Evolutionary conservation across 257 asterid genomes (phyloP).

Genomic region (Forsythia suspensa): DNA sequence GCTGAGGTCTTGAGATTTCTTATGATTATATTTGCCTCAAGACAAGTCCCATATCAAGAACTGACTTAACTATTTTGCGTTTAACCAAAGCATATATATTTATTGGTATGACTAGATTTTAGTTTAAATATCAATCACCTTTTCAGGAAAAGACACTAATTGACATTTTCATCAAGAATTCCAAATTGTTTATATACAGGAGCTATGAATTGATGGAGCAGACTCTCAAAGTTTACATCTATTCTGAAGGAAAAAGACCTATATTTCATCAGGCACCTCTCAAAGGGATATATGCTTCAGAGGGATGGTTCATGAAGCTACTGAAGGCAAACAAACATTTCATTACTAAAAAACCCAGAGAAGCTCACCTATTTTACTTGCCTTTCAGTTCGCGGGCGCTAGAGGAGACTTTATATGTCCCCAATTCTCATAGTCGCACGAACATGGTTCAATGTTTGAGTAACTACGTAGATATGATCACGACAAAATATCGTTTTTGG

Average conservation of each 20-base stretch:
- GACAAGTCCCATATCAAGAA: not conserved
- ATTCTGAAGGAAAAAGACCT: constrained; percentile 72
- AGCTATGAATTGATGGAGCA: constrained; percentile 88
- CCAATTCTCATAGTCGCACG: constrained; percentile 49
- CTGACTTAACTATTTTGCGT: not conserved
- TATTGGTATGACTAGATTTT: not conserved
- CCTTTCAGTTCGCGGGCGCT: constrained; percentile 70
- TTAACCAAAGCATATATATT: not conserved
- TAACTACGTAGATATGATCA: constrained; percentile 43
- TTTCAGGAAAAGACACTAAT: not conserved
- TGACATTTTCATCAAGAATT: constrained; percentile 11
- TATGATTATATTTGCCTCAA: not conserved
- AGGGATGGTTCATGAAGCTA: constrained; percentile 90
- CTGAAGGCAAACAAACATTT: constrained; percentile 54
- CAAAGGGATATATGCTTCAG: constrained; percentile 83
- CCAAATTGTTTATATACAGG: constrained; percentile 41
- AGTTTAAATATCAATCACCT: not conserved
- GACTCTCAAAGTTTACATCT: constrained; percentile 68
- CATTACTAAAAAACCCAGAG: constrained; percentile 51
- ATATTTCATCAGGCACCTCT: constrained; percentile 74
- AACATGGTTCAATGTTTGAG: constrained; percentile 40
- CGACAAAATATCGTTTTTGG: constrained; percentile 57
- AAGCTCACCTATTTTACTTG: constrained; percentile 75
- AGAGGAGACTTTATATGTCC: constrained; percentile 49
- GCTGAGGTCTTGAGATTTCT: not conserved